A percentile compares a stretch with the other conserved stretches of the same genome.
phyloP scores from a whole-genome alignment of 2,329 filamentous ascomycete species.

The Pezicula radicicola region DNA sequence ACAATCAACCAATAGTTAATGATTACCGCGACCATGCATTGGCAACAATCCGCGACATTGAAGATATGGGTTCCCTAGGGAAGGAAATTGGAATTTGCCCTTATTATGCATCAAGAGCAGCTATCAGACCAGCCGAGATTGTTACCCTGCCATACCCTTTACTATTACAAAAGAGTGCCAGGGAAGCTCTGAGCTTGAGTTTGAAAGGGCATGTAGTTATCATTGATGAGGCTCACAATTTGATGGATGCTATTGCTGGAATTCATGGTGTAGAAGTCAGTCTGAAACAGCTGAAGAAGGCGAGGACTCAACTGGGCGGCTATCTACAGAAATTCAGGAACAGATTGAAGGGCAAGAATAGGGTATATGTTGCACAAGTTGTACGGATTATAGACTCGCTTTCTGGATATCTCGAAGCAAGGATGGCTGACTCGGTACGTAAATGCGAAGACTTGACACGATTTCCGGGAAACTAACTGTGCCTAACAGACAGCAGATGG shows the following conservation, averaged over 20 bases:
- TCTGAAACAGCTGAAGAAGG: constrained; percentile 68
- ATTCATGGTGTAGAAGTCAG: constrained; percentile 80
- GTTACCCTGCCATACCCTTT: constrained; percentile 91
- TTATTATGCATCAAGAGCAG: constrained; percentile 90
- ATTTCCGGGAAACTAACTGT: constrained; percentile 15
- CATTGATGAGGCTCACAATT: constrained; percentile 95
- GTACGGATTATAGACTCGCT: constrained; percentile 81
- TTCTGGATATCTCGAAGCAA: constrained; percentile 61
- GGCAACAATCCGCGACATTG: constrained; percentile 86
- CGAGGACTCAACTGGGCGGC: constrained; percentile 70
- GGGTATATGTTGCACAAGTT: constrained; percentile 86
- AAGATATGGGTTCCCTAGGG: constrained; percentile 79
- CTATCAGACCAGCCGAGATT: constrained; percentile 82
- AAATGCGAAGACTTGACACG: not conserved
- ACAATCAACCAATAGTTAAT: constrained; percentile 67
- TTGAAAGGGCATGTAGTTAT: constrained; percentile 89
- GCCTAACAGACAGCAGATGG: constrained; percentile 51
- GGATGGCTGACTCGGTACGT: constrained; percentile 45
- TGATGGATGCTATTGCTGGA: constrained; percentile 89
- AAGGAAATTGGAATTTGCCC: constrained; percentile 81
- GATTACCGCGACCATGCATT: constrained; percentile 83
- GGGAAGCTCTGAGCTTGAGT: constrained; percentile 83
- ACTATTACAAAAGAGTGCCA: constrained; percentile 79
- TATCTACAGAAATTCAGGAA: constrained; percentile 90
- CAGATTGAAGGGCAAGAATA: constrained; percentile 83